Conservation (phyloP, 1,139 yeast genomes). For the Hyphopichia burtonii region DNA sequence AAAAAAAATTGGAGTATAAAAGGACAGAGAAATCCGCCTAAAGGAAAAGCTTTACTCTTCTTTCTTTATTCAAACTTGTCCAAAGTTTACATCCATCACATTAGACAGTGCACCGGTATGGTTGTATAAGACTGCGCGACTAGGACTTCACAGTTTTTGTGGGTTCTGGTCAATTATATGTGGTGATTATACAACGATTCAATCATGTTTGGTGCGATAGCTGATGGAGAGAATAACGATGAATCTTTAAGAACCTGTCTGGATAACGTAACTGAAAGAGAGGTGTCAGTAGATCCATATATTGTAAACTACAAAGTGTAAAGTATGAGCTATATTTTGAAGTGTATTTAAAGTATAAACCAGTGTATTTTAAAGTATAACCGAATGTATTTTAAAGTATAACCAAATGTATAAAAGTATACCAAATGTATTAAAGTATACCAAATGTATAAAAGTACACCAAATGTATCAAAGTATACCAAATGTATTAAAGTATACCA, state of each 20-base stretch:
- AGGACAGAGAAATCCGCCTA: too few species aligned
- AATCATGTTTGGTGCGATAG: slow-evolving; percentile 36
- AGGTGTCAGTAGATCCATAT: slow-evolving; percentile 54
- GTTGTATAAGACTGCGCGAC: slow-evolving; percentile 15
- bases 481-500: too few species aligned
- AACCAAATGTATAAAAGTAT: too few species aligned
- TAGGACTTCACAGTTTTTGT: slow-evolving; percentile 24
- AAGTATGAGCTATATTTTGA: too few species aligned
- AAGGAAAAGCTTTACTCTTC: too few species aligned
- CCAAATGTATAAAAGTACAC: too few species aligned
- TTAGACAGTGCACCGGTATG: slow-evolving; percentile 49
- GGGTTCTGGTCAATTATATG: slow-evolving; percentile 9
- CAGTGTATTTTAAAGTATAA: too few species aligned
- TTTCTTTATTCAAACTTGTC: slow-evolving; percentile 43
- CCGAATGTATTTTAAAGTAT: too few species aligned
- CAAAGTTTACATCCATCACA: slow-evolving; percentile 51
- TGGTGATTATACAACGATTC: slow-evolving; percentile 6
- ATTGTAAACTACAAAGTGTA: too few species aligned
- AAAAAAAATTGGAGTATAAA: slow-evolving; percentile 1
- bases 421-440: too few species aligned
- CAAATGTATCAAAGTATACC: too few species aligned
- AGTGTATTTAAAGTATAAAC: too few species aligned
- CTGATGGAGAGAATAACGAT: slow-evolving; percentile 47
- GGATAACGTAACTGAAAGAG: slow-evolving; percentile 47
- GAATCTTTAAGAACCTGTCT: slow-evolving; percentile 53